Evolutionary conservation across 1,284 basidiomycete species (phyloP).

Genomic region (Trametes hirsuta): DNA sequence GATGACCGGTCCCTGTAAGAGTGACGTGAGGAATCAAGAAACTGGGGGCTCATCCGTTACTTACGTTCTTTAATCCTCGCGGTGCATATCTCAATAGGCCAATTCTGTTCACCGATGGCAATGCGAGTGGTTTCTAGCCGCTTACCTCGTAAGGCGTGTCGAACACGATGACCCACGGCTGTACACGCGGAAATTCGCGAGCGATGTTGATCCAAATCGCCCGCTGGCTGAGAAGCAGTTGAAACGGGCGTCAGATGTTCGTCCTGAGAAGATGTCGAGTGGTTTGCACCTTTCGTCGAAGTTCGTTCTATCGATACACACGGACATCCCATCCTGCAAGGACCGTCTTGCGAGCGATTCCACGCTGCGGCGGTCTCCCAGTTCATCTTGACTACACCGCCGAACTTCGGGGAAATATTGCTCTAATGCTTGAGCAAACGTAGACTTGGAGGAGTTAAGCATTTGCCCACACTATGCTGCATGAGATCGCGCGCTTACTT

Average conservation of each 20-base stretch:
- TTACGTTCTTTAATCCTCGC: slow-evolving; percentile 52
- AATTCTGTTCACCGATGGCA: neutral
- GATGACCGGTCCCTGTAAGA: slow-evolving; percentile 62
- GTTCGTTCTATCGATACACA: slow-evolving; percentile 78
- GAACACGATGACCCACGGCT: slow-evolving; percentile 71
- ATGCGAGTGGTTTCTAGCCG: neutral
- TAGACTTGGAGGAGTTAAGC: slow-evolving; percentile 48
- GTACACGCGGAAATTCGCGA: slow-evolving; percentile 58
- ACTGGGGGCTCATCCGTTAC: slow-evolving; percentile 22
- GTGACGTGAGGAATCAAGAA: neutral
- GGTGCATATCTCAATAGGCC: slow-evolving; percentile 51
- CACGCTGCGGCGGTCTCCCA: slow-evolving; percentile 56
- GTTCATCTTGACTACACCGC: slow-evolving; percentile 74
- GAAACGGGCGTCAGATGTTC: neutral
- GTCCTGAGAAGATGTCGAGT: neutral
- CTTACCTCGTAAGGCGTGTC: slow-evolving; percentile 73
- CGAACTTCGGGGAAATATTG: slow-evolving; percentile 57
- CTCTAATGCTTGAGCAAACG: slow-evolving; percentile 69
- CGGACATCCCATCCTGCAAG: slow-evolving; percentile 57
- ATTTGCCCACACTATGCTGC: neutral
- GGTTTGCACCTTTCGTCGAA: slow-evolving; percentile 56
- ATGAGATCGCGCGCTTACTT: slow-evolving; percentile 45
- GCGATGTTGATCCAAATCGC: slow-evolving; percentile 73
- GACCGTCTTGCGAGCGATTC: slow-evolving; percentile 56
- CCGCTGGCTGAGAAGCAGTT: slow-evolving; percentile 52